Evolutionary conservation across 2,329 filamentous ascomycete species (phyloP).

Genomic region (Neofusicoccum kwambonambiense): DNA sequence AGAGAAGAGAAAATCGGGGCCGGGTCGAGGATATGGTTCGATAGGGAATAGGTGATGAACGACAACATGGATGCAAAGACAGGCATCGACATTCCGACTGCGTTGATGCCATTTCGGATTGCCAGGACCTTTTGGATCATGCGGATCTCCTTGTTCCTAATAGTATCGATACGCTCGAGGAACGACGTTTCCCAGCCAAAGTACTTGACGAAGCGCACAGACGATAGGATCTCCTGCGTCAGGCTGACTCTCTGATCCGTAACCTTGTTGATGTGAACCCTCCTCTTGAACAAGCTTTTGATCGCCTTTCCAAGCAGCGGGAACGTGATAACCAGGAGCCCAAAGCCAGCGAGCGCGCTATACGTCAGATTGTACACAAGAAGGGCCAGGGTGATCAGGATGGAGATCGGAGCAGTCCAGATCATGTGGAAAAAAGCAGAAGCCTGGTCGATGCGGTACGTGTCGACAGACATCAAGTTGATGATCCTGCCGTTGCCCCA

Average conservation of each 20-base stretch:
- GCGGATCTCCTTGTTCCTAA: constrained; percentile 73
- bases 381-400: constrained; percentile 74
- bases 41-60: constrained; percentile 76
- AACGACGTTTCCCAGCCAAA: constrained; percentile 95
- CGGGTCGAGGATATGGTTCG: constrained; percentile 66
- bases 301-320: constrained; percentile 77
- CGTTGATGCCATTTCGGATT: constrained; percentile 81
- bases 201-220: constrained; percentile 92
- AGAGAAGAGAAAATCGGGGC: constrained; percentile 88
- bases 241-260: constrained; percentile 89
- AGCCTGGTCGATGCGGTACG: constrained; percentile 86
- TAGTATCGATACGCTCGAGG: constrained; percentile 69
- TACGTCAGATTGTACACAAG: constrained; percentile 86
- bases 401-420: constrained; percentile 81
- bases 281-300: constrained; percentile 69
- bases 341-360: constrained; percentile 86
- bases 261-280: constrained; percentile 83
- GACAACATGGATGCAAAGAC: constrained; percentile 94
- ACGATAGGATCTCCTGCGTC: constrained; percentile 87
- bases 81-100: constrained; percentile 79
- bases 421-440: constrained; percentile 86
- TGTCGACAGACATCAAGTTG: constrained; percentile 93
- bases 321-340: constrained; percentile 72
- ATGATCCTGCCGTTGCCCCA: constrained; percentile 93
- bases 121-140: constrained; percentile 82